These are phyloP conservation scores for Teratosphaeriaceae sp. DNA, from an alignment of 2,329 filamentous ascomycete species.

Conservation along the genomic window DNA sequence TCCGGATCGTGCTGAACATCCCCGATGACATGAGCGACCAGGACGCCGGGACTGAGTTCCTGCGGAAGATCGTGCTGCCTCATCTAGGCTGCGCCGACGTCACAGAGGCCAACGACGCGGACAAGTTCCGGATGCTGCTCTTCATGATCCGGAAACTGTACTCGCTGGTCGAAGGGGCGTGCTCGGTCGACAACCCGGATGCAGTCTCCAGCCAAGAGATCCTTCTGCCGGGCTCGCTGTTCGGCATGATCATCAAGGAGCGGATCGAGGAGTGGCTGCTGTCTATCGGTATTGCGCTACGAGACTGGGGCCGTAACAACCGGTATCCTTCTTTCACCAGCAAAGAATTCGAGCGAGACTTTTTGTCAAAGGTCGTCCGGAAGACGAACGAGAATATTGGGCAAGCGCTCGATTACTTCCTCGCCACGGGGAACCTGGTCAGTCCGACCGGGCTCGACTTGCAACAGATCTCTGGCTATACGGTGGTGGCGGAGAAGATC, in stretches of 20 bases:
- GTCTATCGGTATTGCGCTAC: constrained; percentile 42
- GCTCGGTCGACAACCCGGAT: constrained; percentile 90
- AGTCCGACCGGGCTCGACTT: constrained; percentile 88
- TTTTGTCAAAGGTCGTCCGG: constrained; percentile 68
- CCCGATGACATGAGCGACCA: constrained; percentile 79
- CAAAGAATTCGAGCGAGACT: constrained; percentile 70
- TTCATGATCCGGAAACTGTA: constrained; percentile 98
- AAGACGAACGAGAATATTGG: constrained; percentile 86
- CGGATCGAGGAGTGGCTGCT: constrained; percentile 81
- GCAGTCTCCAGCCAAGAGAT: constrained; percentile 95
- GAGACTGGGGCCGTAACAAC: constrained; percentile 50
- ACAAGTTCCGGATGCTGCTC: constrained; percentile 90
- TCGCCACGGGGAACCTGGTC: constrained; percentile 90
- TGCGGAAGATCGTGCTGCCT: constrained; percentile 82
- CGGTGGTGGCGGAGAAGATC: constrained; percentile 95
- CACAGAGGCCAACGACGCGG: constrained; percentile 72
- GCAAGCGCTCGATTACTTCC: constrained; percentile 82
- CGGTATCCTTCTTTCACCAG: constrained; percentile 60
- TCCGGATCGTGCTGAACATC: constrained; percentile 79
- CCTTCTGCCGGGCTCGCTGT: constrained; percentile 85
- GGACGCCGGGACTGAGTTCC: constrained; percentile 83
- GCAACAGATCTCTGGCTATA: constrained; percentile 91
- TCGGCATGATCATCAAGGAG: constrained; percentile 94
- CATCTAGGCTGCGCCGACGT: constrained; percentile 84
- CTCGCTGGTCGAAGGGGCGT: constrained; percentile 84